phyloP scores from a whole-genome alignment of 306 rosid species.

The Quercus robur region DNA sequence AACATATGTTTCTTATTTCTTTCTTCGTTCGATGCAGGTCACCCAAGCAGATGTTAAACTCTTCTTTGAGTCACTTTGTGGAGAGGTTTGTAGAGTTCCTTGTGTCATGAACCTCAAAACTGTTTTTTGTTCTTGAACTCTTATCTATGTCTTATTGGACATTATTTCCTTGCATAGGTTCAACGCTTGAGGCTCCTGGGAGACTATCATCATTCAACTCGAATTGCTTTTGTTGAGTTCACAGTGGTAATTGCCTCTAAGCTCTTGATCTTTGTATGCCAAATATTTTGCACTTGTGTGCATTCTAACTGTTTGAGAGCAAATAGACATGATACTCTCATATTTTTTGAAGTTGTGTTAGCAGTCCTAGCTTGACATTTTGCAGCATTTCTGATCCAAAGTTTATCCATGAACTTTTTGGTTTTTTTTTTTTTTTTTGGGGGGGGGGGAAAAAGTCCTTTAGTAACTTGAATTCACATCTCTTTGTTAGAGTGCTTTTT shows the following conservation, averaged over 20 bases:
- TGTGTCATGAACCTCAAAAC: neutral
- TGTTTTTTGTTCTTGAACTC: constrained; percentile 14
- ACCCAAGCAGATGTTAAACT: constrained; percentile 92
- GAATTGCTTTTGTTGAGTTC: constrained; percentile 93
- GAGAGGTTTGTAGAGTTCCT: constrained; percentile 70
- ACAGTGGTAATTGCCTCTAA: constrained; percentile 48
- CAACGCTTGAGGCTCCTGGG: constrained; percentile 96
- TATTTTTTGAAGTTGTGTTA: neutral
- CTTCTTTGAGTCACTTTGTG: constrained; percentile 91
- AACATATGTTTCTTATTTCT: constrained; percentile 9
- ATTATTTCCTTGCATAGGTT: constrained; percentile 49
- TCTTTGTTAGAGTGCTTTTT: neutral
- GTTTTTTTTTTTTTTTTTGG: neutral
- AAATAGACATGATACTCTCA: neutral
- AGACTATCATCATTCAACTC: constrained; percentile 95
- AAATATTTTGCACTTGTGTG: constrained; percentile 2
- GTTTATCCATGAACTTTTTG: neutral
- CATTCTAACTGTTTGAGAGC: neutral
- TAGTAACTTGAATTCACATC: neutral
- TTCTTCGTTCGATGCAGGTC: constrained; percentile 47
- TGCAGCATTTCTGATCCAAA: neutral
- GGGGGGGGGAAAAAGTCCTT: neutral
- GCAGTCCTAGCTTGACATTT: neutral
- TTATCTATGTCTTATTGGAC: constrained; percentile 5
- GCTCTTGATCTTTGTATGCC: constrained; percentile 10